Base-by-base conservation (phyloP, 768 basidiomycete genomes). In the Tylopilus intermedius region DNA sequence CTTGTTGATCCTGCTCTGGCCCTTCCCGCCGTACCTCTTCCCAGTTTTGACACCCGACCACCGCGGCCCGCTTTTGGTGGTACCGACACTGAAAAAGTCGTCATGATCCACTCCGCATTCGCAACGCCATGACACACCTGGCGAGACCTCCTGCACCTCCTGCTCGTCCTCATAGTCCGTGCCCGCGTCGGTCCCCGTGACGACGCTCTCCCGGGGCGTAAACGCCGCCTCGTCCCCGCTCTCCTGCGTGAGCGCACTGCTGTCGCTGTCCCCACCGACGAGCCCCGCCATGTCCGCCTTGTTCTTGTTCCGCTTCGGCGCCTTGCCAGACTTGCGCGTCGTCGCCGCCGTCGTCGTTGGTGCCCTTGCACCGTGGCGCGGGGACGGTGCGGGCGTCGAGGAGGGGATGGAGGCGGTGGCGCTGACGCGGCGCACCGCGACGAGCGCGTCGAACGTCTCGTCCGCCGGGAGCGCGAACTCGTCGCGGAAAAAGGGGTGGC, bases 201-300 rank as follows among this genome's bases (percentile, higher is more conserved):
- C 75, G 30, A 81, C 76, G 56, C 86, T 88, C 32, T 80, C 84
- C 61, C 79, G 73, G 1, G 83, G 82, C 8, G 83, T 84, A 24
- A 78, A 81, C 15, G 68, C 73, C 5, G 69, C 71, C 62, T 91
- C 89, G 51, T 90, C 89, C 7, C 82, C 87, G 55, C 87, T 90
- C 67, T 90, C 88, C 64, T 87, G 83, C 4, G 88, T 91, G 61
- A 91, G 66, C 26, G 86, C 89, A 57, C 89, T 90, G 61, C 86
- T 88, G 57, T 90, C 89, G 62, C 89, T 90, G 62, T 91, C 88
- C 1, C 88, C 88, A 13, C 81, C 82, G 2, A 90, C 79, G n/a
- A 90, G 68, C 0, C 88, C 88, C 0, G 87, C 86, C 70, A 85
- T 72, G 51, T 83, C 79, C 7, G 80, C 75, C 58, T 67, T 74